Conservation (phyloP, 208 protist genomes). For the Leishmania mexicana region DNA sequence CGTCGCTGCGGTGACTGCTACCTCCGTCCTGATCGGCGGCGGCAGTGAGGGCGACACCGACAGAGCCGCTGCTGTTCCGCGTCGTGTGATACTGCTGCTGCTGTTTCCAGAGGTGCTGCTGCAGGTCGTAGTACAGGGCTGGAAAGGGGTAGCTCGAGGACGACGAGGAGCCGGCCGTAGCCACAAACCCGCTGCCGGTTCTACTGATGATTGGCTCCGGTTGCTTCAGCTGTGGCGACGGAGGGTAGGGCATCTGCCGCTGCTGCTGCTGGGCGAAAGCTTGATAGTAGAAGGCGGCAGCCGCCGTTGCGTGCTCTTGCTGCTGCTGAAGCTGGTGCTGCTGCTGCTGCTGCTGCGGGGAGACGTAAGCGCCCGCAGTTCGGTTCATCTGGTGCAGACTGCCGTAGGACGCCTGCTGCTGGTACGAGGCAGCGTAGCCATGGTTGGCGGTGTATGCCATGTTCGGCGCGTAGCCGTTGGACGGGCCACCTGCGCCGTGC, state of each 20-base stretch:
- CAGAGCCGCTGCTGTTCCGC: neutral
- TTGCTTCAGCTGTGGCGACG: neutral
- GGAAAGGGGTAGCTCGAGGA: conserved; percentile 17
- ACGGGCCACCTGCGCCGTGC: neutral
- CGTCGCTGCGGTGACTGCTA: conserved; percentile 15
- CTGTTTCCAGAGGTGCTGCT: conserved; percentile 31
- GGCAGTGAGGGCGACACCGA: neutral
- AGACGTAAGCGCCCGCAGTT: neutral
- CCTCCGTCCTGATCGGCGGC: neutral
- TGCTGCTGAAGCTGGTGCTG: conserved; percentile 5
- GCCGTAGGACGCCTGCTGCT: conserved; percentile 11
- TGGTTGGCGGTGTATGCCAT: neutral
- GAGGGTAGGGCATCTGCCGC: neutral
- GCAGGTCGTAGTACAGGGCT: conserved; percentile 25
- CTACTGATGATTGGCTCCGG: neutral
- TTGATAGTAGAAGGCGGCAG: conserved; percentile 24
- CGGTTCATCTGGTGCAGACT: conserved; percentile 7
- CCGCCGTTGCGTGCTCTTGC: conserved; percentile 10
- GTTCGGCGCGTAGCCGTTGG: neutral
- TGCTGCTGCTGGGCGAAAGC: conserved; percentile 17
- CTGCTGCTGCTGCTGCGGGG: conserved; percentile 10
- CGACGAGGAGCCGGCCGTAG: neutral
- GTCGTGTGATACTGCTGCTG: conserved; percentile 13
- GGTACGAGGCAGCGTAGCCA: conserved; percentile 3
- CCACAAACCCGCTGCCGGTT: neutral